Evolutionary conservation across 176 grass and related monocot genomes (phyloP).

Genomic region (Rhynchospora pubera): DNA sequence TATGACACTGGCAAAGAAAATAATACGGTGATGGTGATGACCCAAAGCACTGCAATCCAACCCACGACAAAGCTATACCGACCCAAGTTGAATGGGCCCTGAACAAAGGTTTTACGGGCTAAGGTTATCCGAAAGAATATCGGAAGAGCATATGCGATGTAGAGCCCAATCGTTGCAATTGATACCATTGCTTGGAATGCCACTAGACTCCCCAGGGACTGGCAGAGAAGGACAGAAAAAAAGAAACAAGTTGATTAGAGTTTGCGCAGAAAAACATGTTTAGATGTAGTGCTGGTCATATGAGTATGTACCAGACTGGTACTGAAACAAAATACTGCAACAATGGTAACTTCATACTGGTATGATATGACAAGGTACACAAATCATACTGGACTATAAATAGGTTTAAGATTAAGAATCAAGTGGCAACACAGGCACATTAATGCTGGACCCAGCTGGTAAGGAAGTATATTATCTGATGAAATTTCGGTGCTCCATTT

Average conservation of each 20-base stretch:
- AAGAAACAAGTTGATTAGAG: background rate
- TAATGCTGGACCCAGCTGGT: no score
- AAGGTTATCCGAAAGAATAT: conserved; percentile 85
- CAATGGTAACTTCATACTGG: background rate
- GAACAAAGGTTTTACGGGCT: conserved; percentile 54
- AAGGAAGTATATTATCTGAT: background rate
- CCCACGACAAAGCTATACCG: conserved; percentile 52
- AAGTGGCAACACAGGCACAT: background rate
- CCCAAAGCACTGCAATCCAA: conserved; percentile 84
- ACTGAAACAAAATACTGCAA: background rate
- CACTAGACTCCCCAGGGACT: conserved; percentile 86
- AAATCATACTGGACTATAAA: no score
- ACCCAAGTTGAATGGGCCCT: conserved; percentile 77
- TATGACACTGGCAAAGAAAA: conserved; percentile 84
- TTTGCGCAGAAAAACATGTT: background rate
- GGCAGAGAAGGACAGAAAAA: conserved; percentile 1
- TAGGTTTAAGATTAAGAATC: background rate
- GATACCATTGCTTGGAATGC: conserved; percentile 99
- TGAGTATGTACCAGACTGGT: background rate
- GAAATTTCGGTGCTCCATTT: background rate
- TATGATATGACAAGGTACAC: no score
- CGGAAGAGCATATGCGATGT: conserved; percentile 79
- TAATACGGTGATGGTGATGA: conserved; percentile 87
- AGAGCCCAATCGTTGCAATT: conserved; percentile 85
- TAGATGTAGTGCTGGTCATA: background rate